Conservation (phyloP, 2,329 filamentous ascomycete genomes). For the Fusarium sp. region DNA sequence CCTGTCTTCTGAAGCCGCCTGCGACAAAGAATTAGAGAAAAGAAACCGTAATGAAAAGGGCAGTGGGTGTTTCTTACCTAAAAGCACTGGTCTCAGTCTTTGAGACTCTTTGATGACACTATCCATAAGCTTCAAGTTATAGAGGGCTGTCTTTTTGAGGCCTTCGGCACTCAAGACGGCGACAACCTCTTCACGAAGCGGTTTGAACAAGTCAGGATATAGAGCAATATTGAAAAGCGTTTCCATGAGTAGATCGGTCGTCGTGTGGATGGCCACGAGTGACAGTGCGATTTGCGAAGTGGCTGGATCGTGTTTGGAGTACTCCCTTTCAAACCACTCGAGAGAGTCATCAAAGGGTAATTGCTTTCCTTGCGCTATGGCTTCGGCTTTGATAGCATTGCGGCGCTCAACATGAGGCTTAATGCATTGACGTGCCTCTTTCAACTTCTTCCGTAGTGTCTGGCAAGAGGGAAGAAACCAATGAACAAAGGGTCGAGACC, state of each 20-base stretch:
- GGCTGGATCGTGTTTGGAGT: conserved; percentile 45
- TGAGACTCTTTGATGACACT: conserved; percentile 63
- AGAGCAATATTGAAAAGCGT: conserved; percentile 51
- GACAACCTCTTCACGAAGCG: conserved; percentile 56
- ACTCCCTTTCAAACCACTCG: conserved; percentile 64
- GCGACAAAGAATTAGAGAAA: background rate
- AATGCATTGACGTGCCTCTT: conserved; percentile 41
- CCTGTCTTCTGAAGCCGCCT: background rate
- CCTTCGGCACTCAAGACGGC: conserved; percentile 21
- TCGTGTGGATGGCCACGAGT: conserved; percentile 67
- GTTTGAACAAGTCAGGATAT: conserved; percentile 50
- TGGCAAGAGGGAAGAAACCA: conserved; percentile 51
- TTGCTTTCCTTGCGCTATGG: background rate
- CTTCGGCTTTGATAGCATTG: conserved; percentile 49
- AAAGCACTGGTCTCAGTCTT: conserved; percentile 57
- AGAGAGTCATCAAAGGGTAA: conserved; percentile 55
- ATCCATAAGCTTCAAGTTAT: conserved; percentile 59
- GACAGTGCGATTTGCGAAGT: conserved; percentile 42
- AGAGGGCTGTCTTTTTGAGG: conserved; percentile 59
- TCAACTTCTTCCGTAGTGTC: conserved; percentile 47
- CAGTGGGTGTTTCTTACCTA: conserved; percentile 15
- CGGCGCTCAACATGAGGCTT: background rate
- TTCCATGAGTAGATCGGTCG: conserved; percentile 47
- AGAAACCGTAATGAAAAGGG: accelerated
- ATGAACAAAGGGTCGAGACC: conserved; percentile 59